Conservation (phyloP, 2,329 filamentous ascomycete genomes). For the Coniella lustricola region DNA sequence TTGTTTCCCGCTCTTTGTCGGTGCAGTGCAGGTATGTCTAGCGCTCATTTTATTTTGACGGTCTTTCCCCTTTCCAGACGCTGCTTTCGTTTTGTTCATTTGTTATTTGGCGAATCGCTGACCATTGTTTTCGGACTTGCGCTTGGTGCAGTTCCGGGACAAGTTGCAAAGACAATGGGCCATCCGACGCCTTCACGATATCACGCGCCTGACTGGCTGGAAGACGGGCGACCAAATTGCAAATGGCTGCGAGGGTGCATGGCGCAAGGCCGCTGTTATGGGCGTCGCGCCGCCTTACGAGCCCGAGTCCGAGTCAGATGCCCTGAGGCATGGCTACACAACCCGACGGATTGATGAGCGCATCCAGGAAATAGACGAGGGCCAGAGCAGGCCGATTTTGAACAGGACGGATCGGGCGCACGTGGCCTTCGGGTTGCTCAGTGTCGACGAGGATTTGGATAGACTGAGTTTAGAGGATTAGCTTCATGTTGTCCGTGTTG, state of each 20-base stretch:
- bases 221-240: slow-evolving; percentile 77
- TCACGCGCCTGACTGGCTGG: slow-evolving; percentile 79
- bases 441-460: slow-evolving; percentile 69
- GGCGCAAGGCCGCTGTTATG: slow-evolving; percentile 67
- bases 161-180: slow-evolving; percentile 69
- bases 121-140: not conserved
- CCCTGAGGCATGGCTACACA: slow-evolving; percentile 29
- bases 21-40: slow-evolving; percentile 59
- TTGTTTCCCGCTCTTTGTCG: slow-evolving; percentile 78
- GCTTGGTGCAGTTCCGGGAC: slow-evolving; percentile 55
- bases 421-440: slow-evolving; percentile 72
- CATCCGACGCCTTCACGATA: slow-evolving; percentile 64
- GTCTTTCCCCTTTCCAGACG: not conserved
- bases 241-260: slow-evolving; percentile 74
- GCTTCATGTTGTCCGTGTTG: not conserved
- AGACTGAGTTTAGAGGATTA: slow-evolving; percentile 46
- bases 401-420: slow-evolving; percentile 57
- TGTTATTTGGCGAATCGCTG: not conserved
- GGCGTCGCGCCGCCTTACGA: slow-evolving; percentile 71
- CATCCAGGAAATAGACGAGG: slow-evolving; percentile 40
- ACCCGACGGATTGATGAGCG: slow-evolving; percentile 44
- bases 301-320: slow-evolving; percentile 27
- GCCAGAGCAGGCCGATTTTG: slow-evolving; percentile 45
- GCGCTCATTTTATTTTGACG: slow-evolving; percentile 57
- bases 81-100: slow-evolving; percentile 64